These are phyloP conservation scores for Phytophthora palmivora DNA, from an alignment of 352 stramenopile genomes.

Conservation along the genomic window DNA sequence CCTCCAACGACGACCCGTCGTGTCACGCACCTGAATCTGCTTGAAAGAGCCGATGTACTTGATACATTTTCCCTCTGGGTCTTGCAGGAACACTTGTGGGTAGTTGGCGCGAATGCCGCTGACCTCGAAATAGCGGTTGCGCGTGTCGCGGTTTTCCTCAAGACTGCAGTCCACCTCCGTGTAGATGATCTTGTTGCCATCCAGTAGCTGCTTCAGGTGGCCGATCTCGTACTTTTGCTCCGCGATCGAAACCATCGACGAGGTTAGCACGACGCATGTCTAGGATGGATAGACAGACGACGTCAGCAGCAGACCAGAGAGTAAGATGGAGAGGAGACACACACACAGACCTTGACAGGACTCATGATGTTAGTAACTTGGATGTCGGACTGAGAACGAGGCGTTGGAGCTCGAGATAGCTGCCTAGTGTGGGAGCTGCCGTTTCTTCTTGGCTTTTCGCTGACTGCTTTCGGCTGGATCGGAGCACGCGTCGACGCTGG, in stretches of 20 bases:
- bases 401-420: conserved; percentile 1
- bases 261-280: conserved; percentile 76
- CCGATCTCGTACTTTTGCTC: conserved; percentile 85
- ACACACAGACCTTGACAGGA: conserved; percentile 33
- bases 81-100: conserved; percentile 85
- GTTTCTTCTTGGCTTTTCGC: conserved; percentile 28
- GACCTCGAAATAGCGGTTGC: conserved; percentile 80
- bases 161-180: conserved; percentile 82
- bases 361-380: conserved; percentile 37
- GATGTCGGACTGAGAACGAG: conserved; percentile 6
- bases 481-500: conserved; percentile 12
- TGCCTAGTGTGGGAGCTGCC: conserved; percentile 4
- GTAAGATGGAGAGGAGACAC: not conserved
- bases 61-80: conserved; percentile 49
- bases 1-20: not conserved
- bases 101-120: conserved; percentile 87
- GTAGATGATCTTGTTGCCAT: conserved; percentile 76
- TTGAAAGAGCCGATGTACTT: conserved; percentile 84
- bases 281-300: conserved; percentile 6
- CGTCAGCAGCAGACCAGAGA: not conserved
- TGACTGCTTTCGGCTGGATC: conserved; percentile 33
- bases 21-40: conserved; percentile 70
- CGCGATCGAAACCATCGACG: conserved; percentile 74
- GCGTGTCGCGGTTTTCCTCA: conserved; percentile 78
- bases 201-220: conserved; percentile 73